phyloP scores from a whole-genome alignment of 257 asterid genomes.

The Nicotiana obtusifolia region DNA sequence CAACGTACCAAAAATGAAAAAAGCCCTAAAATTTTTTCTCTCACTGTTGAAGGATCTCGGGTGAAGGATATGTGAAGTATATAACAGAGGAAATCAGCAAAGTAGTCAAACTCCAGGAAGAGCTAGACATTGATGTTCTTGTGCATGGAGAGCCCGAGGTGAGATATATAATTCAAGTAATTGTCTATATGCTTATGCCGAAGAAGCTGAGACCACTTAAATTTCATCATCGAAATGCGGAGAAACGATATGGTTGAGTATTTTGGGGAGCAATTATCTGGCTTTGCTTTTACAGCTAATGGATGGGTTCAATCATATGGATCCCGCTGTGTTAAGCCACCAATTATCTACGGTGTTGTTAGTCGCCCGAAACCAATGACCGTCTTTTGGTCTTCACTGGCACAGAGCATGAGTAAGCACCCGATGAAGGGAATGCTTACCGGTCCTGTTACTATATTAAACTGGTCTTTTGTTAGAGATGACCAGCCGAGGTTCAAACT shows the following conservation, averaged over 20 bases:
- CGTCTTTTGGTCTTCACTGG: conserved; percentile 90
- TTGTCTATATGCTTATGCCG: no score
- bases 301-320: conserved; percentile 99
- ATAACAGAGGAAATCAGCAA: conserved; percentile 85
- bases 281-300: conserved; percentile 92
- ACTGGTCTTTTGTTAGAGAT: conserved; percentile 94
- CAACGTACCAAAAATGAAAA: neutral
- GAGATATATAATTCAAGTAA: no score
- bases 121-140: conserved; percentile 92
- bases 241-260: conserved; percentile 99
- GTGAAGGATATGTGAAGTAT: conserved; percentile 71
- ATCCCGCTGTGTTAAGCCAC: conserved; percentile 98
- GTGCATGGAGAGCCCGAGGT: conserved; percentile 97
- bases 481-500: conserved; percentile 81
- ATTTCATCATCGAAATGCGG: conserved; percentile 33
- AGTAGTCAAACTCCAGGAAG: conserved; percentile 97
- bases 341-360: conserved; percentile 95
- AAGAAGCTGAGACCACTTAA: no score
- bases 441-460: conserved; percentile 95
- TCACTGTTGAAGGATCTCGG: conserved; percentile 55
- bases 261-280: conserved; percentile 96
- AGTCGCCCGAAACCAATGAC: conserved; percentile 98
- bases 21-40: neutral
- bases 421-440: conserved; percentile 99
- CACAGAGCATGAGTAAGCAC: conserved; percentile 98